Conservation (phyloP, 345 rosid species). For the Mangifera indica region DNA sequence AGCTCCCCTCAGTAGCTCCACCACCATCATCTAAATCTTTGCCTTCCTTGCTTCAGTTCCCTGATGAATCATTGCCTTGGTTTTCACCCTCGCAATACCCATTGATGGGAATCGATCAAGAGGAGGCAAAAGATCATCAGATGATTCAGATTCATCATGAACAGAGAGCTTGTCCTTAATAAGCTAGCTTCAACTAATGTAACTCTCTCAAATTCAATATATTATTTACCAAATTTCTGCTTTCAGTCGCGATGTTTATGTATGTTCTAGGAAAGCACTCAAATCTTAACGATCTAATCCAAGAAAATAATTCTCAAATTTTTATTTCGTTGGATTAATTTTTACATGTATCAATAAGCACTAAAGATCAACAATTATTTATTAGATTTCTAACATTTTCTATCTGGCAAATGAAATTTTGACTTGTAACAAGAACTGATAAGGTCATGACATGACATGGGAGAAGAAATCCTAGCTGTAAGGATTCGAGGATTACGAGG, state of each 20-base stretch:
- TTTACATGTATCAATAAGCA: no score
- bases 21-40: neutral
- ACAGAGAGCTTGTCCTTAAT: neutral
- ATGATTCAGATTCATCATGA: neutral
- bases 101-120: neutral
- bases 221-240: no score
- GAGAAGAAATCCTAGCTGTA: neutral
- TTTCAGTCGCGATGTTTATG: no score
- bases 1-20: constrained; percentile 10
- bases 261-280: no score
- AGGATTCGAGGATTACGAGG: constrained; percentile 11
- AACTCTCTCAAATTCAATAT: no score
- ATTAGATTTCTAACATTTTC: no score
- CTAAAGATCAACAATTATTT: no score
- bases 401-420: no score
- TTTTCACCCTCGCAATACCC: neutral
- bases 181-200: no score
- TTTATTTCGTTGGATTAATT: no score
- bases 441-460: neutral
- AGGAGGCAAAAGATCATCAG: neutral
- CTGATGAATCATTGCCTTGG: constrained; percentile 11
- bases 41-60: constrained; percentile 3
- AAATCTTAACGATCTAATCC: no score
- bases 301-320: no score
- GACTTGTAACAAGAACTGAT: neutral